Evolutionary conservation across 2,329 filamentous ascomycete genomes (phyloP).

Genomic region (Colletotrichum australisinense): DNA sequence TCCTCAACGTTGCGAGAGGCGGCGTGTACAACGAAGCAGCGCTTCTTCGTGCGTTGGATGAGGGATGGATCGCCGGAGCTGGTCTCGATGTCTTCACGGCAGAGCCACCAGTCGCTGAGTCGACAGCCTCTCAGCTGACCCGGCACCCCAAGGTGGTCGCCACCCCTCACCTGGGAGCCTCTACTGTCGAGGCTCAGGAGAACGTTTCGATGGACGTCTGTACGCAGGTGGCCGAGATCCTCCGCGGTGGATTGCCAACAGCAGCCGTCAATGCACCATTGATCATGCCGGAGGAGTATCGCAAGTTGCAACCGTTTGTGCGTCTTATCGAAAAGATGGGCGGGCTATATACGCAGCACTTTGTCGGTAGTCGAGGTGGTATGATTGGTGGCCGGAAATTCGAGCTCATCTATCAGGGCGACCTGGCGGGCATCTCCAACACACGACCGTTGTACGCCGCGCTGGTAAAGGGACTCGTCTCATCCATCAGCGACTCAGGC

Average conservation of each 20-base stretch:
- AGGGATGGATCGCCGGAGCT: slow-evolving; percentile 79
- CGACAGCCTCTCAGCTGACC: slow-evolving; percentile 71
- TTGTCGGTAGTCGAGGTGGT: slow-evolving; percentile 54
- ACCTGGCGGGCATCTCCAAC: slow-evolving; percentile 76
- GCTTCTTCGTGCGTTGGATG: slow-evolving; percentile 75
- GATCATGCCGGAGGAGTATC: slow-evolving; percentile 84
- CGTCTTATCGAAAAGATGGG: slow-evolving; percentile 83
- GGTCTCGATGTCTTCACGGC: slow-evolving; percentile 84
- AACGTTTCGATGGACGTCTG: slow-evolving; percentile 88
- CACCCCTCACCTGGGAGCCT: slow-evolving; percentile 84
- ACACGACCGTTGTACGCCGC: slow-evolving; percentile 85
- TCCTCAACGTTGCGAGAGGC: slow-evolving; percentile 83
- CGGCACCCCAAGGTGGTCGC: slow-evolving; percentile 78
- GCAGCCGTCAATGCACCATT: slow-evolving; percentile 84
- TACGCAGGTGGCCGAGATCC: slow-evolving; percentile 80
- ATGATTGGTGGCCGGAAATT: slow-evolving; percentile 74
- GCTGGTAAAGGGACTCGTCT: slow-evolving; percentile 80
- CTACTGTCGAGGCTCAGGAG: slow-evolving; percentile 85
- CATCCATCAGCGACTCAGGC: slow-evolving; percentile 74
- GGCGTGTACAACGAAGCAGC: slow-evolving; percentile 84
- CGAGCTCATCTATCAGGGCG: slow-evolving; percentile 82
- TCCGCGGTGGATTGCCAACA: slow-evolving; percentile 78
- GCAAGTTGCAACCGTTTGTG: slow-evolving; percentile 82
- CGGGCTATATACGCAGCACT: slow-evolving; percentile 83
- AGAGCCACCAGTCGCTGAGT: slow-evolving; percentile 70